A percentile compares a stretch with the other conserved stretches of the same genome.
Conservation (phyloP, 2,329 filamentous ascomycete genomes). For the Paraconiothyrium sp. region DNA sequence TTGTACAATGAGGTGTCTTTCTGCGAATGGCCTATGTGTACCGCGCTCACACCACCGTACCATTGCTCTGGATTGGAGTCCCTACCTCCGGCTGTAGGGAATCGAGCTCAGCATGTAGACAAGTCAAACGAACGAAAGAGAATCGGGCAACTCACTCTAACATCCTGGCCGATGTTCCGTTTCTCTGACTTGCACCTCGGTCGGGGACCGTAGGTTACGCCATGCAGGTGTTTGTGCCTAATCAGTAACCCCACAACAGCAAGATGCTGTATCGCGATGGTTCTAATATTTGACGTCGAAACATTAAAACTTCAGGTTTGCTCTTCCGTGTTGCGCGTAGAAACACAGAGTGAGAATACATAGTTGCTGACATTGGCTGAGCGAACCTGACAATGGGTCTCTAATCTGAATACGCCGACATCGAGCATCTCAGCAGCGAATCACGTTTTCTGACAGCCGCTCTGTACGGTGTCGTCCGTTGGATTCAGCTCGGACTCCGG, state of each 20-base stretch:
- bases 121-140: neutral
- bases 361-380: slow-evolving; percentile 3
- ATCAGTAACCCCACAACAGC: neutral
- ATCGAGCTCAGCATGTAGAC: neutral
- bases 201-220: slow-evolving; percentile 2
- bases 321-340: neutral
- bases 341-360: neutral
- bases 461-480: neutral
- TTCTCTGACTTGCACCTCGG: slow-evolving; percentile 1
- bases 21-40: neutral
- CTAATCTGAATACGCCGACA: slow-evolving; percentile 5
- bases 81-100: neutral
- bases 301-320: neutral
- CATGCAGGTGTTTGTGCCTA: neutral
- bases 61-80: neutral
- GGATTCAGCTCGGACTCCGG: slow-evolving; percentile 2
- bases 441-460: slow-evolving; percentile 2
- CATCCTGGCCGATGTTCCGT: neutral
- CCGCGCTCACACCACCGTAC: slow-evolving; percentile 5
- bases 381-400: neutral
- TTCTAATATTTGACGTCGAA: neutral
- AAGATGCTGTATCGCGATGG: neutral
- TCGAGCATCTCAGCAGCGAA: neutral
- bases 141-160: neutral
- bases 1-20: neutral